Conservation (phyloP, 2,329 filamentous ascomycete genomes). For the Phoma sp. region DNA sequence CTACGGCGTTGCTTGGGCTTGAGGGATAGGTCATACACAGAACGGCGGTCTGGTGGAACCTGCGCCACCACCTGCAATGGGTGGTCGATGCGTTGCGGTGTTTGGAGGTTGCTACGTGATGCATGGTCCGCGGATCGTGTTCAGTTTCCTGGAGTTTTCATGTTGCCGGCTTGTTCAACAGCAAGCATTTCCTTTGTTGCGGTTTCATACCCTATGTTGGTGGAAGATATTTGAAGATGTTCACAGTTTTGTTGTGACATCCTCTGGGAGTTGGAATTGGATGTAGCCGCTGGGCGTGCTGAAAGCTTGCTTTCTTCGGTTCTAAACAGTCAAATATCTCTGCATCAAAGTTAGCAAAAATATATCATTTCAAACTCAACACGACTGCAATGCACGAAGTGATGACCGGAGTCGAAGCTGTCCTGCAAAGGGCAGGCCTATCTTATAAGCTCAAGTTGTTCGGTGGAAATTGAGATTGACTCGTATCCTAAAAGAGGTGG, state of each 20-base stretch:
- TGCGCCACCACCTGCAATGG: slow-evolving; percentile 27
- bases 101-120: not conserved
- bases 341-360: slow-evolving; percentile 38
- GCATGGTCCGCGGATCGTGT: slow-evolving; percentile 5
- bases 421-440: not conserved
- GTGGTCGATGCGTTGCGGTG: slow-evolving; percentile 25
- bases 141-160: slow-evolving; percentile 19
- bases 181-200: slow-evolving; percentile 26
- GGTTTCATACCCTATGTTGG: slow-evolving; percentile 22
- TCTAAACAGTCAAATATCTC: slow-evolving; percentile 34
- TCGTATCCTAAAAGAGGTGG: slow-evolving; percentile 10
- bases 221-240: slow-evolving; percentile 24
- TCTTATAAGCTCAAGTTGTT: slow-evolving; percentile 4
- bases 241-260: slow-evolving; percentile 18
- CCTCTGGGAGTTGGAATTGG: slow-evolving; percentile 27
- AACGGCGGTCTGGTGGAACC: slow-evolving; percentile 42
- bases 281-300: slow-evolving; percentile 44
- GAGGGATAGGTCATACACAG: slow-evolving; percentile 30
- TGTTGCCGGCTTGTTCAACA: slow-evolving; percentile 11
- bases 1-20: slow-evolving; percentile 41
- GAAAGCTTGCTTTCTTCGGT: slow-evolving; percentile 25
- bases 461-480: slow-evolving; percentile 19
- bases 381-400: not conserved
- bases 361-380: slow-evolving; percentile 22
- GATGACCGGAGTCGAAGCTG: not conserved